Evolutionary conservation across 129 eudicot genomes (phyloP).

Genomic region (Escallonia rubra): DNA sequence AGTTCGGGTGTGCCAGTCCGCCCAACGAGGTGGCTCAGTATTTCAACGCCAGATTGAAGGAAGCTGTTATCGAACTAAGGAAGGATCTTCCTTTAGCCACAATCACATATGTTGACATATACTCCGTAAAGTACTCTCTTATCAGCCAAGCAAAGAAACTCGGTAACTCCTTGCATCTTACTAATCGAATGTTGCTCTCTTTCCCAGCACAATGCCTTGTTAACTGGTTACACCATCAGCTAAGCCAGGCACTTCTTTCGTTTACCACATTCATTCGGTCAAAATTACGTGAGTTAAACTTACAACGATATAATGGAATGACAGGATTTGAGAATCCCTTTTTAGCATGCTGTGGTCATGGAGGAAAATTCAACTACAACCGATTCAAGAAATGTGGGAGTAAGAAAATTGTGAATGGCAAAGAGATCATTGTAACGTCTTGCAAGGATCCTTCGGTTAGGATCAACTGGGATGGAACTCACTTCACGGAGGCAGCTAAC

Average conservation of each 20-base stretch:
- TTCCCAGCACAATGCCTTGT: no score
- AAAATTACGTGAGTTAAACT: no score
- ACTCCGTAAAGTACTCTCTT: conserved; percentile 61
- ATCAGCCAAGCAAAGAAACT: conserved; percentile 53
- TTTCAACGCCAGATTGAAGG: conserved; percentile 52
- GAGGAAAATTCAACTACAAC: conserved; percentile 76
- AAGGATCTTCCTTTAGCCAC: conserved; percentile 60
- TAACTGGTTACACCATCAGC: no score
- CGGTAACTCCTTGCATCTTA: conserved; percentile 20
- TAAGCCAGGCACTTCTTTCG: no score
- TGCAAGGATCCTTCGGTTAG: conserved; percentile 52
- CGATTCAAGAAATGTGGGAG: conserved; percentile 50
- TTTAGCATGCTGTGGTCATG: conserved; percentile 73
- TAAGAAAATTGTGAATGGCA: conserved; percentile 42
- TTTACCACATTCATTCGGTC: no score
- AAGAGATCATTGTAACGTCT: conserved; percentile 40
- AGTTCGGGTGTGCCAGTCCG: conserved; percentile 58
- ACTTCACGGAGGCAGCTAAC: conserved; percentile 84
- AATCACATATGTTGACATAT: conserved; percentile 70
- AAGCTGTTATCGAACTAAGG: conserved; percentile 41
- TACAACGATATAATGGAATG: neutral
- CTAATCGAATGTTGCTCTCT: no score
- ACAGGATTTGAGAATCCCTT: conserved; percentile 80
- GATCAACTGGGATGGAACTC: conserved; percentile 75
- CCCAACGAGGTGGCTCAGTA: conserved; percentile 54